A percentile compares a stretch with the other conserved stretches of the same genome.
These are phyloP conservation scores for Tetraselmis striata DNA, from an alignment of 139 green algal genomes.

Conservation along the genomic window DNA sequence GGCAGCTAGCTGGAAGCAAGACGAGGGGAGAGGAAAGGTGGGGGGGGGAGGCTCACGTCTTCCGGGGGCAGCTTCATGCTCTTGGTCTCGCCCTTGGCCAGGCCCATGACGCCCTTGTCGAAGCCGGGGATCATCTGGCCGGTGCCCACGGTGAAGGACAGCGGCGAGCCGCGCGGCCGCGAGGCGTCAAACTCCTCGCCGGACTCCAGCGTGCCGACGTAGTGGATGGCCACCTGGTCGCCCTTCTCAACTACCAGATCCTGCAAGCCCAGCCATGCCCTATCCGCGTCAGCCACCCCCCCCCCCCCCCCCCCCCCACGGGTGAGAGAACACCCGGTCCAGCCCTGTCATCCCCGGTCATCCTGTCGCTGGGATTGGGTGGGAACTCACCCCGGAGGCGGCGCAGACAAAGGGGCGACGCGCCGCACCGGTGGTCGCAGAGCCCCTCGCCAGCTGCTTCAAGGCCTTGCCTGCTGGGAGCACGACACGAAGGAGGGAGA, in stretches of 20 bases:
- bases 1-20: no score
- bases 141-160: constrained; percentile 22
- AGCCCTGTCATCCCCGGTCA: no score
- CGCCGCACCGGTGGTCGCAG: no score
- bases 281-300: no score
- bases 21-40: no score
- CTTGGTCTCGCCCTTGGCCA: constrained; percentile 16
- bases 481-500: no score
- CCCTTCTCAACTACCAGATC: constrained; percentile 2
- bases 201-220: constrained; percentile 25
- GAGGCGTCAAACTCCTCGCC: constrained; percentile 22
- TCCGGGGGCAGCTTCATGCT: constrained; percentile 5
- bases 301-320: no score
- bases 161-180: constrained; percentile 12
- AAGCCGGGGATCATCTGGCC: constrained; percentile 26
- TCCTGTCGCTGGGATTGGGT: no score
- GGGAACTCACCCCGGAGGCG: background rate
- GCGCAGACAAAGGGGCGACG: background rate
- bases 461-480: background rate
- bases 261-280: no score
- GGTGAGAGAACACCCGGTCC: no score
- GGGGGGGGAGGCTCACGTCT: constrained; percentile 4
- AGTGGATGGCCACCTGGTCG: constrained; percentile 25
- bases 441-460: background rate
- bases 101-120: constrained; percentile 24